A percentile compares a stretch with the other conserved stretches of the same genome.
These are phyloP conservation scores for Eutrema yunnanense DNA, from an alignment of 345 rosid species.

Conservation along the genomic window DNA sequence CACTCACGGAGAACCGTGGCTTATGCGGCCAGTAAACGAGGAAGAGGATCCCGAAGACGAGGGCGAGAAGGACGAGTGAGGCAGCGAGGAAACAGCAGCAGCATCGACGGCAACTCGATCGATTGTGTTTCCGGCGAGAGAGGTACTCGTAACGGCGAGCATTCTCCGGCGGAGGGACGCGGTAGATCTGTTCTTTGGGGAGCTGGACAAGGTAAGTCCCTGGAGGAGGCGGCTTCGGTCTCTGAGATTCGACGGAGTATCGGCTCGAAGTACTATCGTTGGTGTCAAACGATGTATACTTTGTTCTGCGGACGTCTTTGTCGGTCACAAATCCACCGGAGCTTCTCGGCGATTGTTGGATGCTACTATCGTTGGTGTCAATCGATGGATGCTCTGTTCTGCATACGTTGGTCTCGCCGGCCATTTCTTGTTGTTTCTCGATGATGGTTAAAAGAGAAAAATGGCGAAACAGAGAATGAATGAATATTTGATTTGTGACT, in stretches of 20 bases:
- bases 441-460: no score
- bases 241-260: constrained; percentile 16
- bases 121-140: constrained; percentile 38
- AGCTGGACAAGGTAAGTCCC: constrained; percentile 47
- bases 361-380: neutral
- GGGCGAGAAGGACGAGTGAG: constrained; percentile 25
- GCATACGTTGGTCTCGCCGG: no score
- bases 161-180: constrained; percentile 52
- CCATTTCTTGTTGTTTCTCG: neutral
- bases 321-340: neutral
- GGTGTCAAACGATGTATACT: neutral
- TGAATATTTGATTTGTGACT: no score
- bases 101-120: constrained; percentile 34
- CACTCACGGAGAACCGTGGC: constrained; percentile 46
- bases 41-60: constrained; percentile 46
- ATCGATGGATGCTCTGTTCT: neutral
- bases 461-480: neutral
- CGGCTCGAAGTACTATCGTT: constrained; percentile 6
- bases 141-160: constrained; percentile 48
- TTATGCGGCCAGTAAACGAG: constrained; percentile 56
- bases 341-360: neutral
- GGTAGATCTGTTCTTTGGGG: constrained; percentile 62
- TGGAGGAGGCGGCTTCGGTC: constrained; percentile 13
- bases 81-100: constrained; percentile 33
- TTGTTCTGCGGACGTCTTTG: neutral